A percentile compares a stretch with the other conserved stretches of the same genome.
Evolutionary conservation across 345 rosid genomes (phyloP).

Genomic region (Hibiscus mutabilis): DNA sequence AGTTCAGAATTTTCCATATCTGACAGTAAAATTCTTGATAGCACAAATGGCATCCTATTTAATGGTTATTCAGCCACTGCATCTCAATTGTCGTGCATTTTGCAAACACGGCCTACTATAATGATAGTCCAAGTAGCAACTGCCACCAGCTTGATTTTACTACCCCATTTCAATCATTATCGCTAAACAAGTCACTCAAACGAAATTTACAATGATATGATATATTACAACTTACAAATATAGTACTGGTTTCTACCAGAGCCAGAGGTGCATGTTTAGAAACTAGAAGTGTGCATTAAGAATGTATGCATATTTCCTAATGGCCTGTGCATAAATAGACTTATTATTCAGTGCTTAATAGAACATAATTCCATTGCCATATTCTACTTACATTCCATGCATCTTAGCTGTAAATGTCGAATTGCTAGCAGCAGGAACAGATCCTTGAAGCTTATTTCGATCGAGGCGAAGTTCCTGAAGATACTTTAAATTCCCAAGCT

Average conservation of each 20-base stretch:
- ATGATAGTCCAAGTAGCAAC: background rate
- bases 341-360: background rate
- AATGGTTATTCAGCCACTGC: background rate
- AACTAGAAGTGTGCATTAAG: background rate
- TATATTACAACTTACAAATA: background rate
- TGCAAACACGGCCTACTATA: background rate
- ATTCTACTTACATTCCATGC: slow-evolving; percentile 47
- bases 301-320: background rate
- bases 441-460: slow-evolving; percentile 84
- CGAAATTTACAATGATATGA: background rate
- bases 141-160: background rate
- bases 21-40: background rate
- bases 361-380: background rate
- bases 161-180: background rate
- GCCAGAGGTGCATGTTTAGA: background rate
- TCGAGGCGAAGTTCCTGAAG: slow-evolving; percentile 78
- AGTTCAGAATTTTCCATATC: background rate
- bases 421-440: slow-evolving; percentile 47
- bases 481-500: slow-evolving; percentile 65
- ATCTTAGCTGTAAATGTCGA: slow-evolving; percentile 23
- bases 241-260: background rate
- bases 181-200: background rate
- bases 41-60: background rate
- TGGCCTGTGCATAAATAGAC: background rate
- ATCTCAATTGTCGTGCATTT: background rate